Evolutionary conservation across 148 eudicot species (phyloP), one percentile per base, ranked within the genome.

Genomic region (Rhododendron griersonianum): DNA sequence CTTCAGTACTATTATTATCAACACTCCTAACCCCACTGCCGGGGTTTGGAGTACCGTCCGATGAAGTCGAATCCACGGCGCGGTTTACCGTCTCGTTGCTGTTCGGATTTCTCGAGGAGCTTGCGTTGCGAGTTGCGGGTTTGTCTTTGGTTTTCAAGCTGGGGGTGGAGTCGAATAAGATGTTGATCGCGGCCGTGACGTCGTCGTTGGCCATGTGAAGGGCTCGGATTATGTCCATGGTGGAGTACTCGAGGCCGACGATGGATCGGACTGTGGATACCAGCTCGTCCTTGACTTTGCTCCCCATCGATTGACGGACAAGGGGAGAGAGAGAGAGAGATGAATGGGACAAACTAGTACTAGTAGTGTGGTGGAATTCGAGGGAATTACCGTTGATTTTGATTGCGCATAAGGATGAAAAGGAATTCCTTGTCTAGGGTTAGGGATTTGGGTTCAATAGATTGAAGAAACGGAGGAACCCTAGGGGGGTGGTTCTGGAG

Each of bases 151-250:
- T 28, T 80, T 86, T 89, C 82, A 92, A 91, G 67, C 83, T 96
- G 47, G 98, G 99, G 87, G 96, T 93, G 84, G 96, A 91, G 84
- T 97, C 98, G 74, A 95, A 90, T 16, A 97, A 92, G 35, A 97
- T 94, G 92, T 97, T 97, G 65, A 97, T 93, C 45, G 99, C 99
- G n/a, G 93, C 96, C 5, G 98, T 93, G 33, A 90, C 92, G 16
- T 97, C 95, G 76, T 95, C 91, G 11, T 95, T 95, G 23, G 99
- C 93, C 99, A 97, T 87, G 88, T 97, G 99, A 80, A 97, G 96
- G 25, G 99, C 96, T 88, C 99, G 91, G 78, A 95, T 93, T 35
- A 97, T 89, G 87, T 95, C 98, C 99, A 97, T 97, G 74, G 95
- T 92, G 44, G 98, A 85, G 89, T 89, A 93, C 16, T 93, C 96